Evolutionary conservation across 2,329 filamentous ascomycete species (phyloP).

Genomic region (Ophidiomyces ophidiicola): DNA sequence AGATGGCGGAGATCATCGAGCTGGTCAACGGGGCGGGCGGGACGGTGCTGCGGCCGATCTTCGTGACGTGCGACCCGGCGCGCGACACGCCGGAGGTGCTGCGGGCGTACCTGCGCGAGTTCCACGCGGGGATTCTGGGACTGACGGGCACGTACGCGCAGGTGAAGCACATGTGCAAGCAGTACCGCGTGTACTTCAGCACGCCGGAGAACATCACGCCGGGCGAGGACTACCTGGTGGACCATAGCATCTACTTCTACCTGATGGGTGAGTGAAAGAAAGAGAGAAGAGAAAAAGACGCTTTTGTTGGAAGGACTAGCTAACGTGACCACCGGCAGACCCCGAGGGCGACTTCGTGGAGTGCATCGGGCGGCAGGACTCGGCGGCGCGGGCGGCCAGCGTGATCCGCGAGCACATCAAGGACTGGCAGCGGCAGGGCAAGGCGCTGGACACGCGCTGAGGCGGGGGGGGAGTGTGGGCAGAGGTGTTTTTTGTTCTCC

Average conservation of each 20-base stretch:
- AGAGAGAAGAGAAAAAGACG: too few relatives aligned
- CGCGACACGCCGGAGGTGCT: constrained; percentile 77
- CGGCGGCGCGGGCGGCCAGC: constrained; percentile 69
- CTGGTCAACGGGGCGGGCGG: constrained; percentile 36
- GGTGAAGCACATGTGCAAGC: constrained; percentile 88
- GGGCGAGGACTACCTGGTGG: constrained; percentile 91
- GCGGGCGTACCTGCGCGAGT: constrained; percentile 77
- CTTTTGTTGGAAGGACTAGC: too few relatives aligned
- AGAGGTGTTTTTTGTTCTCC: constrained; percentile 3
- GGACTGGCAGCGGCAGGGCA: constrained; percentile 51
- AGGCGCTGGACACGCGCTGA: constrained; percentile 37
- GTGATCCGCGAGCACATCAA: constrained; percentile 78
- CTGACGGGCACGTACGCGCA: constrained; percentile 88
- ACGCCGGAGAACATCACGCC: constrained; percentile 79
- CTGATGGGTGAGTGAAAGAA: constrained; percentile 76
- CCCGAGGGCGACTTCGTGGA: constrained; percentile 97
- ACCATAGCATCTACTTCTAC: constrained; percentile 99
- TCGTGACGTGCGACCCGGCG: constrained; percentile 84
- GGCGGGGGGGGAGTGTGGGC: neutral
- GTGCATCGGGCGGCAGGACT: constrained; percentile 88
- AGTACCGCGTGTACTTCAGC: constrained; percentile 93
- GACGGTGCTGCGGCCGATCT: constrained; percentile 57
- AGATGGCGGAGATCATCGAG: constrained; percentile 95
- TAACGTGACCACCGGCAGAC: too few relatives aligned
- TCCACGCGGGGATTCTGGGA: constrained; percentile 74